Base-by-base conservation (phyloP, 176 grass and related monocot genomes). In the Musa itinerans region DNA sequence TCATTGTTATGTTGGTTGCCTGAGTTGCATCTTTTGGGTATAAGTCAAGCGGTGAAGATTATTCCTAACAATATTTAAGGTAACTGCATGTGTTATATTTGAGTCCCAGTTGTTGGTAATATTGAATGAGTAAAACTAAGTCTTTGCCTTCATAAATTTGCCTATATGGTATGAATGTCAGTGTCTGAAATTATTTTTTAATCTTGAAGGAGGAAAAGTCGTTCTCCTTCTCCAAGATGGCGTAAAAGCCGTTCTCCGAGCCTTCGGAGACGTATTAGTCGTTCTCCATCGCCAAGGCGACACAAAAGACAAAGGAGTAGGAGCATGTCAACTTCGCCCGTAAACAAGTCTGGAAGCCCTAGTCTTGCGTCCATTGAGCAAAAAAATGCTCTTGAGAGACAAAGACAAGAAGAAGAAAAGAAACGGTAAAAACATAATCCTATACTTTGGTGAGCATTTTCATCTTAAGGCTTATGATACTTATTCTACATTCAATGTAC, bases 321-420 rank as follows among this genome's bases (percentile, higher is more conserved):
- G 58, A 99, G 90, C 53, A 74, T 78, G 65, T 69, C 82, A 43
- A 81, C 29, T 52, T 89, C 87, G 65, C 84, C 84, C 14, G 7
- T 83, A 75, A 48, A 50, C 56, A 89, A 84, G 65, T 81, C 87
- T 65, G 71, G 49, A 79, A 87, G 80, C 65, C 75, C 87, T 52
- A 75, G 59, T 65, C 77, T 81, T 73, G 80, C 65, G 1, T 78
- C 69, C 12, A 19, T 74, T 79, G 89, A 89, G 72, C 83, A 78
- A 76, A 92, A 84, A 80, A 92, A 82, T 87, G 79, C 48, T 49
- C 65, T 87, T 82, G 86, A 99, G 82, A 94, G 79, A 65, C 78
- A 86, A 87, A 99, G 72, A 29, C 61, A 52, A 76, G 81, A 99
- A 89, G 90, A 98, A 89, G 95, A 99, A 82, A 99, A 94, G 90